Conservation (phyloP, 2,329 filamentous ascomycete species). For the Coniochaeta hoffmannii region DNA sequence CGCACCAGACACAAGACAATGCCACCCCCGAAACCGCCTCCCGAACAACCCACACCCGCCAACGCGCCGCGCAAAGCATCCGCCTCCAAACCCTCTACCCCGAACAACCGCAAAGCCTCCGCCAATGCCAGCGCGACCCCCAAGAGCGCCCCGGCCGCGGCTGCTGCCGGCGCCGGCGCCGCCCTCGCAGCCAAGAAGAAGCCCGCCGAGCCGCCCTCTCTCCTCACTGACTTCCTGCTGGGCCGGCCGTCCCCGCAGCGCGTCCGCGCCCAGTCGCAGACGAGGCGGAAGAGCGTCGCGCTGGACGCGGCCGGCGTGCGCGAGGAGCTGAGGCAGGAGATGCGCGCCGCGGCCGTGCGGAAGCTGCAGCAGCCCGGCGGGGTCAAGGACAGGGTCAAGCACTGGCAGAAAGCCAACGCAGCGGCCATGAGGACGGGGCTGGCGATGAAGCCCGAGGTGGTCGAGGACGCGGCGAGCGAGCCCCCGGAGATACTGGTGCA, state of each 20-base stretch:
- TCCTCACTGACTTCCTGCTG: slow-evolving; percentile 50
- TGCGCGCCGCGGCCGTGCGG: slow-evolving; percentile 50
- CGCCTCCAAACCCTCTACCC: slow-evolving; percentile 16
- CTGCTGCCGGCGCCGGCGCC: too few relatives aligned
- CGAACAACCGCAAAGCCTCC: slow-evolving; percentile 16
- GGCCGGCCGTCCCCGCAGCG: slow-evolving; percentile 51
- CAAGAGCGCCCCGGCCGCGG: slow-evolving; percentile 33
- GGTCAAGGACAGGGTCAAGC: slow-evolving; percentile 72
- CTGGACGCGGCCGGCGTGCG: slow-evolving; percentile 45
- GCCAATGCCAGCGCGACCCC: slow-evolving; percentile 23
- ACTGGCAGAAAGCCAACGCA: slow-evolving; percentile 77
- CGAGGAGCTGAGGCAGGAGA: slow-evolving; percentile 44
- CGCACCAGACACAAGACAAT: slow-evolving; percentile 12
- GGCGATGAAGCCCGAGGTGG: slow-evolving; percentile 39
- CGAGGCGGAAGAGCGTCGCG: slow-evolving; percentile 45
- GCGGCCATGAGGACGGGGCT: slow-evolving; percentile 45
- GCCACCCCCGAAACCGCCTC: slow-evolving; percentile 14
- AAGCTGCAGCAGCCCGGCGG: slow-evolving; percentile 55
- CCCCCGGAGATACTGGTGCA: slow-evolving; percentile 55
- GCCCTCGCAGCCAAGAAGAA: slow-evolving; percentile 20
- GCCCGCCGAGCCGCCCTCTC: slow-evolving; percentile 38
- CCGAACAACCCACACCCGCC: slow-evolving; percentile 15
- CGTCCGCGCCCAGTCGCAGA: slow-evolving; percentile 16
- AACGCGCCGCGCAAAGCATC: slow-evolving; percentile 6
- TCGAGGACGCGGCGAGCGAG: slow-evolving; percentile 45